phyloP scores from a whole-genome alignment of 306 rosid species.

The Glycine latifolia region DNA sequence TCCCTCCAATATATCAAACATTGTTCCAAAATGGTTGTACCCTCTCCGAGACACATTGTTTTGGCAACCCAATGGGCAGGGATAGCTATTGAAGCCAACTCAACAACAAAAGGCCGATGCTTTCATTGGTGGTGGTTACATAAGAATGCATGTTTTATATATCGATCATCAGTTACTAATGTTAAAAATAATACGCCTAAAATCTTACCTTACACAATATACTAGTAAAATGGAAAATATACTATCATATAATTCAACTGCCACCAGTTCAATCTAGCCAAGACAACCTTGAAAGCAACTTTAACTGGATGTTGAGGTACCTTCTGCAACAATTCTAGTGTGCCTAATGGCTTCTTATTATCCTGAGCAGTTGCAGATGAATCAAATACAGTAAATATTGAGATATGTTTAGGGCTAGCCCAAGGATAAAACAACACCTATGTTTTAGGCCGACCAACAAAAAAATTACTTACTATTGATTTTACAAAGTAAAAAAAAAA shows the following conservation, averaged over 20 bases:
- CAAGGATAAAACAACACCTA: no score
- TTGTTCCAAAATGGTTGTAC: neutral
- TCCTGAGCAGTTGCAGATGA: constrained; percentile 62
- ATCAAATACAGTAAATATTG: neutral
- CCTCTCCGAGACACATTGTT: neutral
- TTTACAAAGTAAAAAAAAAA: no score
- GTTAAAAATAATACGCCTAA: neutral
- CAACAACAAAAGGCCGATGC: neutral
- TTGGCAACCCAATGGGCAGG: neutral
- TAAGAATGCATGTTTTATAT: neutral
- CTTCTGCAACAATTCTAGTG: constrained; percentile 38
- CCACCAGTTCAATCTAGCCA: neutral
- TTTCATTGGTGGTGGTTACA: constrained; percentile 31
- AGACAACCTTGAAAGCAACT: no score
- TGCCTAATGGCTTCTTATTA: constrained; percentile 66
- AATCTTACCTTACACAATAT: constrained; percentile 37
- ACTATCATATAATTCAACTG: constrained; percentile 2
- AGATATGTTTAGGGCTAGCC: neutral
- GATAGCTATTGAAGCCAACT: constrained; percentile 16
- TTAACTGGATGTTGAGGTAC: constrained; percentile 9
- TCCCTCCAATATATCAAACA: neutral
- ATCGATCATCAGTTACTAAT: constrained; percentile 26
- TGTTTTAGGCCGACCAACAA: no score
- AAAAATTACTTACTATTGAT: no score
- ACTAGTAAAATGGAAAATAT: constrained; percentile 38